Evolutionary conservation across 2,329 filamentous ascomycete species (phyloP), one percentile per base, ranked within the genome.

Genomic region (Aspergillus fischeri): DNA sequence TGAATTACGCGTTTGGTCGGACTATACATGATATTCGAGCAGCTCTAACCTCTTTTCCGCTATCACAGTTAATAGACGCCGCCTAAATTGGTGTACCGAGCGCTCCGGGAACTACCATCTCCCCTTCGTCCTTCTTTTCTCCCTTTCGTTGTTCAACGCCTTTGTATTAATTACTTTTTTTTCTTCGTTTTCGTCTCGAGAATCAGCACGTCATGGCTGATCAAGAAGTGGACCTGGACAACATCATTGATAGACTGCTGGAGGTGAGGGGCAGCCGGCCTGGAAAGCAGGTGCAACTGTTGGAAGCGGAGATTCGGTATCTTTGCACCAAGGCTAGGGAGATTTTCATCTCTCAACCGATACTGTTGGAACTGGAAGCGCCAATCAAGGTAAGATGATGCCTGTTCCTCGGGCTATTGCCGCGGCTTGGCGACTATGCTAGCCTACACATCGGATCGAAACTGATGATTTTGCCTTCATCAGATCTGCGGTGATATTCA

Each of bases 401-500:
- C 20, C 24, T 14, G 25, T 9, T 28, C 32, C 29, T 38, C 17
- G 28, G 52, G 49, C n/a, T 27, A 35, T 25, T 42, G 10, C 48
- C 44, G 48, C 35, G 21, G 32, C 45, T 50, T 38, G 47, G 51
- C 29, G 35, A 53, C 42, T n/a, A 21, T 24, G n/a, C 49, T 32
- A 38, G 4, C 21, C 32, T 20, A 25, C 14, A 17, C 32, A 17
- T 35, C 14, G 32, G 5, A 17, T 38, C 32, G 45, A 52, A 44
- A 47, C 63, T 70, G 56, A 70, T 53, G 41, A 35, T 35, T 32
- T 14, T 51, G 41, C 41, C 49, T 42, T 54, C n/a, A 24, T 52
- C 72, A 99, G 94, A 99, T 99, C 73, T 97, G 93, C 78, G 94
- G 94, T 79, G 94, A 97, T 80, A 97, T 99, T 68, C 94, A 97